Percentiles rank a stretch among this genome's conserved stretches.
phyloP scores from a whole-genome alignment of 441 rosid species.

The Theobroma grandiflorum region DNA sequence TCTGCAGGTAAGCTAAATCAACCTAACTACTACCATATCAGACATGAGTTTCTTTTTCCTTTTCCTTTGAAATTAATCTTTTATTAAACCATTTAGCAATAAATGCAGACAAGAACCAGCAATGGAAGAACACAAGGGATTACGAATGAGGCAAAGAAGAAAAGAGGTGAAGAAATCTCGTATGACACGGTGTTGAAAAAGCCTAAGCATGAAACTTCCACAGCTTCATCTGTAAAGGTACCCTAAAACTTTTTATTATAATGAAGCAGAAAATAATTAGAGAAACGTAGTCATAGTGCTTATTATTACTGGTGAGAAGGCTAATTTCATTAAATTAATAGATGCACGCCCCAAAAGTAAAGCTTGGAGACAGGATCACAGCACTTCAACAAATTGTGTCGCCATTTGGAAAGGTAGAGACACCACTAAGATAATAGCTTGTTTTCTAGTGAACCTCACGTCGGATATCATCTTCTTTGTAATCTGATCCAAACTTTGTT shows the following conservation, averaged over 20 bases:
- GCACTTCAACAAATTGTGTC: slow-evolving; percentile 94
- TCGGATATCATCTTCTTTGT: neutral
- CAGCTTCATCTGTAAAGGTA: slow-evolving; percentile 75
- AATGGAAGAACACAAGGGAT: slow-evolving; percentile 48
- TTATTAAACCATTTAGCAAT: neutral
- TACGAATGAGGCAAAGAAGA: slow-evolving; percentile 67
- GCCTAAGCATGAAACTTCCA: slow-evolving; percentile 59
- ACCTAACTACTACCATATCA: neutral
- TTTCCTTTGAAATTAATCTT: neutral
- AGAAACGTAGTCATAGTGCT: neutral
- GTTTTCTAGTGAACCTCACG: slow-evolving; percentile 17
- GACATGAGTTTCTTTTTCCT: neutral
- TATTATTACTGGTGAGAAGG: slow-evolving; percentile 7
- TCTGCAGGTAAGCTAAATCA: slow-evolving; percentile 35
- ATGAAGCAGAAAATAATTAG: neutral
- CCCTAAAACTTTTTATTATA: neutral
- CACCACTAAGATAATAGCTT: slow-evolving; percentile 23
- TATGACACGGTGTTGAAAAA: slow-evolving; percentile 57
- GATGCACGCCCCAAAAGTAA: slow-evolving; percentile 81
- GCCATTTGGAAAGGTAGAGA: slow-evolving; percentile 85
- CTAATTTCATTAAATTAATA: slow-evolving; percentile 2
- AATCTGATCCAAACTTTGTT: neutral
- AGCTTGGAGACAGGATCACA: slow-evolving; percentile 81
- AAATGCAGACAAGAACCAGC: slow-evolving; percentile 45
- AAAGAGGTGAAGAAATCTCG: slow-evolving; percentile 55